phyloP scores from a whole-genome alignment of 2,329 filamentous ascomycete species.

The Xylariales sp. region DNA sequence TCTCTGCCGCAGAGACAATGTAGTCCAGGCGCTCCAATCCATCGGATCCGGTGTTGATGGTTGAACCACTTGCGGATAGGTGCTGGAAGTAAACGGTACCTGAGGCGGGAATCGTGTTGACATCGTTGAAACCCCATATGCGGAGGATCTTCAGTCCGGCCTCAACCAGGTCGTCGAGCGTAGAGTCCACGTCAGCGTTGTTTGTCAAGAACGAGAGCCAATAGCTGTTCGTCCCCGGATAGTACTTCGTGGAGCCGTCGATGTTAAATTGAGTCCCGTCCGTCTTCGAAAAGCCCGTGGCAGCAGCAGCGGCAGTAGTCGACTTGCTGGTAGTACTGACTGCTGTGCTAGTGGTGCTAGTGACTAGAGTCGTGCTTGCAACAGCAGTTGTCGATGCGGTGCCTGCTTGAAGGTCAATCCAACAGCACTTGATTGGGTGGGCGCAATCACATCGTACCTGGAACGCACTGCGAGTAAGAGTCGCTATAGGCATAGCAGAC shows the following conservation, averaged over 20 bases:
- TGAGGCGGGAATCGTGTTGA: conserved; percentile 33
- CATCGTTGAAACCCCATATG: conserved; percentile 61
- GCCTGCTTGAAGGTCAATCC: too few species aligned
- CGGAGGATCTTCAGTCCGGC: conserved; percentile 54
- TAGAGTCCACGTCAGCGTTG: conserved; percentile 49
- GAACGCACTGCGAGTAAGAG: conserved; percentile 33
- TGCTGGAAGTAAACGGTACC: conserved; percentile 48
- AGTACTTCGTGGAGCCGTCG: conserved; percentile 39
- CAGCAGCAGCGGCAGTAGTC: conserved; percentile 11
- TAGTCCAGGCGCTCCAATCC: conserved; percentile 62
- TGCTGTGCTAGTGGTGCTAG: conserved; percentile 12
- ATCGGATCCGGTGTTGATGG: conserved; percentile 59
- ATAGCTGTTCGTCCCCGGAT: conserved; percentile 48
- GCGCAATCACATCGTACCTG: too few species aligned
- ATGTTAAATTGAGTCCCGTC: conserved; percentile 32
- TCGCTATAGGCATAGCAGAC: conserved; percentile 27
- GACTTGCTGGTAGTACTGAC: conserved; percentile 10
- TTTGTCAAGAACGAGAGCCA: conserved; percentile 48
- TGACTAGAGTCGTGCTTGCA: conserved; percentile 8
- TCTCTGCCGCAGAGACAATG: conserved; percentile 56
- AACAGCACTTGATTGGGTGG: too few species aligned
- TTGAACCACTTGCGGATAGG: conserved; percentile 43
- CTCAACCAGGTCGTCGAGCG: conserved; percentile 40
- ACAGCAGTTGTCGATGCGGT: conserved; percentile 8
- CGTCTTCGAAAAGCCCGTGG: conserved; percentile 19